Base-by-base conservation (phyloP, 345 rosid genomes). In the Sonneratia alba region DNA sequence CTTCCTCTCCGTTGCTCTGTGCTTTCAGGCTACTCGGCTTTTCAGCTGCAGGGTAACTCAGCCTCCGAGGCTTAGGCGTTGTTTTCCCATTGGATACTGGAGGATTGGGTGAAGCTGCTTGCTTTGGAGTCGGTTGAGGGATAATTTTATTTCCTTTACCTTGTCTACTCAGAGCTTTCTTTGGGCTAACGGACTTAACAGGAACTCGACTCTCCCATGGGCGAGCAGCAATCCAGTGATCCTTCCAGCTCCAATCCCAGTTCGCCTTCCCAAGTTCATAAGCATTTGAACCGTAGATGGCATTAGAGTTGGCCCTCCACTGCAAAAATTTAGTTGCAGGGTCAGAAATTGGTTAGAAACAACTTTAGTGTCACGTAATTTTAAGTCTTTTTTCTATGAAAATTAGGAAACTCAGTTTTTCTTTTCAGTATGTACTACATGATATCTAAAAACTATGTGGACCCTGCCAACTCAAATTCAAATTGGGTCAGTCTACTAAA, bases 241-340 rank as follows among this genome's bases (percentile, higher is more conserved):
- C 97, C 84, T 75, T 88, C 97, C 99, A 95, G 81, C 99, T 92
- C 99, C 99, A 95, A 68, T 93, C 96, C 97, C 97, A 95, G 49
- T 87, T 88, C 0, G 87, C 85, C 82, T 89, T 95, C 22, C 93
- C 86, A 11, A 90, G 76, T 68, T 85, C 97, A 73, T 82, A 83
- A 67, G 80, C 71, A 36, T 83, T 79, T 19, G 79, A 72, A 69
- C 89, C 87, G 32, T 74, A 84, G 72, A 78, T 70, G 69, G 69
- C 79, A 68, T 79, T 81, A 1, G 89, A 86, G 82, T 84, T 85
- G 7, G 93, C 96, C 77, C 90, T 89, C 97, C 97, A 92, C 97
- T 92, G 85, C 69, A 72, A 49, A 75, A 67, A 61, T 32, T 62
- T 14, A 62, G 66, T 34, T 24, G 13, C 7, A n/a, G n/a, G 21